phyloP scores from a whole-genome alignment of 106 monocot species.

The Platanthera zijinensis region DNA sequence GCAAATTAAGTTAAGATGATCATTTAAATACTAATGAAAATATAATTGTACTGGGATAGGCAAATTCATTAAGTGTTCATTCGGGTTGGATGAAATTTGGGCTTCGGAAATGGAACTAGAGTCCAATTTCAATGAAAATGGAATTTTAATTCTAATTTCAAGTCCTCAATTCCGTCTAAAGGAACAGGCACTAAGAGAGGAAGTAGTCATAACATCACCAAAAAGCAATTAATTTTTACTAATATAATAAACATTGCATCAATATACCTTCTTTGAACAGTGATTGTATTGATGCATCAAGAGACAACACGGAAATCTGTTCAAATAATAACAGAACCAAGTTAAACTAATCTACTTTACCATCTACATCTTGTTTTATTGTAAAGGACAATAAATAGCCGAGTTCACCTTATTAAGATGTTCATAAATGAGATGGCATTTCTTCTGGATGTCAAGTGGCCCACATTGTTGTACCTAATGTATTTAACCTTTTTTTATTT shows the following conservation, averaged over 20 bases:
- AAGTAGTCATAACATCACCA: neutral
- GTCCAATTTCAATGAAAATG: no score
- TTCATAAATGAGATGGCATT: constrained; percentile 36
- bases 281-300: constrained; percentile 23
- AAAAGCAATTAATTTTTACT: neutral
- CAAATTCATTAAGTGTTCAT: no score
- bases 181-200: neutral
- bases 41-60: neutral
- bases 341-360: neutral
- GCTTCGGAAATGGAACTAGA: no score
- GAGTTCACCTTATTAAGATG: constrained; percentile 45
- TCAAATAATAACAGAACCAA: neutral
- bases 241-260: neutral
- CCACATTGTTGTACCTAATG: constrained; percentile 40
- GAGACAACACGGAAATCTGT: constrained; percentile 37
- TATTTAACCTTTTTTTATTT: neutral
- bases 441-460: constrained; percentile 40
- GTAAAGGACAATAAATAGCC: neutral
- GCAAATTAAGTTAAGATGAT: neutral
- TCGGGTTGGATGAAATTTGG: no score
- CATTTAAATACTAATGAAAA: neutral
- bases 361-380: neutral
- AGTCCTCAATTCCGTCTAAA: no score
- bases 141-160: no score
- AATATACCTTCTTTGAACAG: constrained; percentile 36